Evolutionary conservation across 345 rosid species (phyloP), one percentile per base, ranked within the genome.

Genomic region (Aethionema arabicum): DNA sequence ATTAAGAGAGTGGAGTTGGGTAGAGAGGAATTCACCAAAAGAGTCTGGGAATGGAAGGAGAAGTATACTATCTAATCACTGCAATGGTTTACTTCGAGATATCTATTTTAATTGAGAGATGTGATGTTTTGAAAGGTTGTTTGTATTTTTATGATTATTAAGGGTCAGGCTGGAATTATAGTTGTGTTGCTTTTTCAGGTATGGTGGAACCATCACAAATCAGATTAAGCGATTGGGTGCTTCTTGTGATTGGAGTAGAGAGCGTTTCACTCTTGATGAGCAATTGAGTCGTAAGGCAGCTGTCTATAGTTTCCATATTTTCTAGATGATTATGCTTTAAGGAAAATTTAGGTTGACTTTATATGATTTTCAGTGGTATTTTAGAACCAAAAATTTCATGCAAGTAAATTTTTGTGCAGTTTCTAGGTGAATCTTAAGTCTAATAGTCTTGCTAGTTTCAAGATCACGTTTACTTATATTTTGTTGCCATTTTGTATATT

Each of bases 161-260:
- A 49, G 47, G 60, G 49, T n/a, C 32, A 56, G 64, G 52, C 68
- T 32, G 63, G 4, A 49, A 13, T 70, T 53, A 54, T 40, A 63
- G 32, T 70, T 70, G 37, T 37, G 69, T 64, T 40, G 47, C 33
- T 65, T 44, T n/a, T 74, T 55, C 77, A 92, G 98, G 74, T 89
- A 89, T 63, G 98, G 98, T 44, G 93, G 96, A 76, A 83, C 93
- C 53, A 92, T 92, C 67, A 81, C 92, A 55, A 82, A 84, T 75
- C 98, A 92, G 77, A 92, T 92, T 48, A 92, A 89, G 79, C 83
- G 96, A 75, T 95, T 92, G 44, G 96, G 98, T 54, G 98, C 98
- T 63, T 92, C 98, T 55, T 92, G 98, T 77, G 98, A 92, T 69
- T 92, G 98, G 98, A 78, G 86, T 52, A 83, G 93, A 78, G 96